A percentile compares a stretch with the other conserved stretches of the same genome.
Evolutionary conservation across 768 basidiomycete species (phyloP).

Genomic region (Filobasidium wieringae): DNA sequence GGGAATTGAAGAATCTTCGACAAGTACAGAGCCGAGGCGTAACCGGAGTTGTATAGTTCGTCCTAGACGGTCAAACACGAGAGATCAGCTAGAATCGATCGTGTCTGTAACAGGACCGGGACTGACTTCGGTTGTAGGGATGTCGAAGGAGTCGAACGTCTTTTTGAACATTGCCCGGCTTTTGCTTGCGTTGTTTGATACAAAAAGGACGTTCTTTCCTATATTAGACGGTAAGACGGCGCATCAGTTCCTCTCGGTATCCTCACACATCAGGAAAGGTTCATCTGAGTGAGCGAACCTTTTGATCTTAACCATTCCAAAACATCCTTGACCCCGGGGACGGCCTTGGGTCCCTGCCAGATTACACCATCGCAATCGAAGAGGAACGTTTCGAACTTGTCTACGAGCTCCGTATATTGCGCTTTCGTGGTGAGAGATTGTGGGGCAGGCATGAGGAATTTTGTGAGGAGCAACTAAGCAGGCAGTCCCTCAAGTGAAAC

Average conservation of each 20-base stretch:
- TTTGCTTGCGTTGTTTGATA: conserved; percentile 95
- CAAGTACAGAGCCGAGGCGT: conserved; percentile 68
- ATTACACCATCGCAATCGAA: conserved; percentile 95
- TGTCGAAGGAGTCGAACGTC: conserved; percentile 81
- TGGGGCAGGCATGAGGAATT: too few species aligned
- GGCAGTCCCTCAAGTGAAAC: too few species aligned
- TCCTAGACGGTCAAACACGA: conserved; percentile 48
- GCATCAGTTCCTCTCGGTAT: not conserved
- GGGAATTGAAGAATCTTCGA: conserved; percentile 81
- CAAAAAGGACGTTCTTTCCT: conserved; percentile 81
- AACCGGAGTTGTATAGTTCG: conserved; percentile 93
- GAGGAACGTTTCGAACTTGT: conserved; percentile 81
- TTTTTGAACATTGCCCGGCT: conserved; percentile 73
- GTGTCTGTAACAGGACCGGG: not conserved
- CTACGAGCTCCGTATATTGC: conserved; percentile 42
- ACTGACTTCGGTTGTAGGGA: conserved; percentile 71
- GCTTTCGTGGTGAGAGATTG: conserved; percentile 24
- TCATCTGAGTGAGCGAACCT: conserved; percentile 55
- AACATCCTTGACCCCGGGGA: conserved; percentile 68
- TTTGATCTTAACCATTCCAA: conserved; percentile 57
- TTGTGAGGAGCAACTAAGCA: too few species aligned
- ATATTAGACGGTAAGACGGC: not conserved
- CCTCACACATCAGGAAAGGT: not conserved
- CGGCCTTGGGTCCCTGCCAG: conserved; percentile 69
- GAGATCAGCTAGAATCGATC: not conserved